A percentile compares a stretch with the other conserved stretches of the same genome.
phyloP scores from a whole-genome alignment of 1,284 basidiomycete species.

The Chiua sp. region DNA sequence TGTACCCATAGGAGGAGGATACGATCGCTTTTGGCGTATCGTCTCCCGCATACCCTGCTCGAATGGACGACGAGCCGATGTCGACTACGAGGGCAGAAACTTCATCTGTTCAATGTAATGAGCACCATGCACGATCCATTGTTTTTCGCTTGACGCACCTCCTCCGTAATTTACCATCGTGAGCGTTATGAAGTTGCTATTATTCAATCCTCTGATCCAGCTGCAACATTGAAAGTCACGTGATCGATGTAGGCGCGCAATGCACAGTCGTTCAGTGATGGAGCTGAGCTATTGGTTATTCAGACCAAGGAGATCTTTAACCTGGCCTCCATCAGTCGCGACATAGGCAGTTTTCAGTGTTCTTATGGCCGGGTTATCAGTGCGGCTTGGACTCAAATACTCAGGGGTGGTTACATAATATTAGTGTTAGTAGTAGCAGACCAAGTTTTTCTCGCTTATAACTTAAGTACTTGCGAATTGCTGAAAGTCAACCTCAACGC shows the following conservation, averaged over 20 bases:
- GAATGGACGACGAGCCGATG: constrained; percentile 88
- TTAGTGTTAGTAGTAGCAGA: not conserved
- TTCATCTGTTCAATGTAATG: constrained; percentile 63
- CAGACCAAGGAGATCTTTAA: too few relatives aligned
- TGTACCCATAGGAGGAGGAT: constrained; percentile 90
- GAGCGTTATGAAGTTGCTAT: not conserved
- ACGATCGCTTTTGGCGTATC: constrained; percentile 94
- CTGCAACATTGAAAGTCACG: too few relatives aligned
- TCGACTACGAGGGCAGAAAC: constrained; percentile 97
- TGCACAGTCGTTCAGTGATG: not conserved
- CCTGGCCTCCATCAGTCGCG: too few relatives aligned
- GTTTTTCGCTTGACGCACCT: constrained; percentile 47
- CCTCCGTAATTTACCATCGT: constrained; percentile 76
- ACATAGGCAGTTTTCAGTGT: too few relatives aligned
- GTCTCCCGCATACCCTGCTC: constrained; percentile 97
- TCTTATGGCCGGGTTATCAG: not conserved
- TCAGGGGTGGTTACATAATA: constrained; percentile 25
- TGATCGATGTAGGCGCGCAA: constrained; percentile 4
- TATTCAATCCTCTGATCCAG: too few relatives aligned
- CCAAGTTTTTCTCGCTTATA: constrained; percentile 8
- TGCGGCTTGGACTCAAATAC: too few relatives aligned
- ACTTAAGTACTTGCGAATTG: too few relatives aligned
- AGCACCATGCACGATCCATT: not conserved
- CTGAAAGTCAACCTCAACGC: not conserved
- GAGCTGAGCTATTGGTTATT: too few relatives aligned